Evolutionary conservation across 1,284 basidiomycete species (phyloP).

Genomic region (Trichosporon ovoides): DNA sequence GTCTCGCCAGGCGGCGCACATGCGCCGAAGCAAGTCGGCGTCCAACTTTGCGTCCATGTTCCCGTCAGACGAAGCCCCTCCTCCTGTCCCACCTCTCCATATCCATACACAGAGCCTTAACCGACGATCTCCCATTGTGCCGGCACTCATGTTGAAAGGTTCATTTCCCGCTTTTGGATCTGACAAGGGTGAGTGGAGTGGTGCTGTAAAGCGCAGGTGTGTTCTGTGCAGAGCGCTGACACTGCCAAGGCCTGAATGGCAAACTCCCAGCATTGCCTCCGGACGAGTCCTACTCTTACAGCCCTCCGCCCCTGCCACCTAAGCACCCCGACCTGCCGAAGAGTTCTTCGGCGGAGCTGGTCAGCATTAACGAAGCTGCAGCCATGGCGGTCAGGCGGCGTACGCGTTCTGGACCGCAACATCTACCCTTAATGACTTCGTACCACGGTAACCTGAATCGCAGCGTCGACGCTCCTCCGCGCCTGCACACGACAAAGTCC

Average conservation of each 20-base stretch:
- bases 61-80: background rate
- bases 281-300: background rate
- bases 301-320: background rate
- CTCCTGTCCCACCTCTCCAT: background rate
- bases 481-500: background rate
- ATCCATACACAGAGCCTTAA: background rate
- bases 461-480: background rate
- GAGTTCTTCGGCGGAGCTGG: background rate
- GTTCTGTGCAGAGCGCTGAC: background rate
- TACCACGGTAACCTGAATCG: background rate
- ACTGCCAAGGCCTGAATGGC: background rate
- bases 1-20: background rate
- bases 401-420: background rate
- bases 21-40: background rate
- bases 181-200: background rate
- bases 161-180: background rate
- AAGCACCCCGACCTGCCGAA: background rate
- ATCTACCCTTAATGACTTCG: background rate
- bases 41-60: constrained; percentile 5
- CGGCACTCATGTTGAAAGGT: background rate
- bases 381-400: background rate
- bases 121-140: background rate
- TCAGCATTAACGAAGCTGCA: constrained; percentile 4
- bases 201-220: too few species aligned
- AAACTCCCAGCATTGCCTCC: background rate